Conservation (phyloP, 1,139 yeast species). For the Debaryomyces psychrophilus region DNA sequence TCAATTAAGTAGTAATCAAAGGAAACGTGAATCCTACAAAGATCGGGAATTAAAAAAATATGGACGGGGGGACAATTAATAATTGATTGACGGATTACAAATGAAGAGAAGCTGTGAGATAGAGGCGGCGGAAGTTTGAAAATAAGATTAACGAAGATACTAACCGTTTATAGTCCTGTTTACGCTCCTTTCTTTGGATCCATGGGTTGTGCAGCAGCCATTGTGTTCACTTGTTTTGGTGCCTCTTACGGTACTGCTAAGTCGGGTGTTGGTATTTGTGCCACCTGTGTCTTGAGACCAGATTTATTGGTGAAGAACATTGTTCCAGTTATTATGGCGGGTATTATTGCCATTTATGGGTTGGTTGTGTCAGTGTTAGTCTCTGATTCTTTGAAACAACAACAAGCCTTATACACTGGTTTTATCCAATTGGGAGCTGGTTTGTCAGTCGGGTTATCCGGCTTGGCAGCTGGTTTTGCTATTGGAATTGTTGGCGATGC, state of each 20-base stretch:
- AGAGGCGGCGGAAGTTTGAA: background rate
- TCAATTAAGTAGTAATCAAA: conserved; percentile 1
- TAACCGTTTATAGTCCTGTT: conserved; percentile 57
- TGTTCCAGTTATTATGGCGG: conserved; percentile 99
- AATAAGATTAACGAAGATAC: conserved; percentile 1
- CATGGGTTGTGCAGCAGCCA: conserved; percentile 99
- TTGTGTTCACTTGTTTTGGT: conserved; percentile 97
- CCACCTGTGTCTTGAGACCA: conserved; percentile 96
- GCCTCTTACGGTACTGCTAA: conserved; percentile 99
- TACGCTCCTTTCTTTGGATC: conserved; percentile 96
- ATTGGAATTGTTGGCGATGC: conserved; percentile 99
- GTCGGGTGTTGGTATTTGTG: conserved; percentile 99
- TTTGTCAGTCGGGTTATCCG: conserved; percentile 94
- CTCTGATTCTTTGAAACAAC: conserved; percentile 85
- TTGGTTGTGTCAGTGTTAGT: conserved; percentile 95
- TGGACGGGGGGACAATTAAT: background rate
- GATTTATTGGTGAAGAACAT: conserved; percentile 87
- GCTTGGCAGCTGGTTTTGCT: conserved; percentile 96
- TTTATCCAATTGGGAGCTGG: conserved; percentile 99
- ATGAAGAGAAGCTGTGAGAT: background rate
- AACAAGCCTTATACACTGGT: conserved; percentile 94
- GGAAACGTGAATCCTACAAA: background rate
- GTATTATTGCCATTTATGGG: conserved; percentile 99
- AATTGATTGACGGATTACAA: background rate
- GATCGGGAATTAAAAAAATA: too few species aligned